Conservation (phyloP, 331 rosid genomes). For the Phaseolus coccineus region DNA sequence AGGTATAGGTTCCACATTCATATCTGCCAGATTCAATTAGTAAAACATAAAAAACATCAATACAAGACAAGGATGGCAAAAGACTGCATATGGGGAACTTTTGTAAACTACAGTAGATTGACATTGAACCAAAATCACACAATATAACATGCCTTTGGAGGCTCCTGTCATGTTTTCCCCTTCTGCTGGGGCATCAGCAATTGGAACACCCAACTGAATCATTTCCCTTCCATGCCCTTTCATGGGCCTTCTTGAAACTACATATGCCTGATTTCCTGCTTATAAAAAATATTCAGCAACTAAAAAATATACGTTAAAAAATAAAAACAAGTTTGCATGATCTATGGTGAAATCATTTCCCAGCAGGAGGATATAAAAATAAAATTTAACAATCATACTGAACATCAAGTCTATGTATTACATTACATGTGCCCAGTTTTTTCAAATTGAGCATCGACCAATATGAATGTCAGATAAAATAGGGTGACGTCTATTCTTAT, state of each 20-base stretch:
- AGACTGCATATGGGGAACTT: constrained; percentile 18
- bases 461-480: constrained; percentile 25
- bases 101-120: constrained; percentile 11
- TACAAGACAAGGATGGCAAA: constrained; percentile 8
- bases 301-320: background rate
- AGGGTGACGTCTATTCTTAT: background rate
- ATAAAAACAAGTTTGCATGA: background rate
- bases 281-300: constrained; percentile 32
- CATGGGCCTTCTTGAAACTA: constrained; percentile 80
- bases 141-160: constrained; percentile 65
- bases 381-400: background rate
- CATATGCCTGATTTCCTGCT: constrained; percentile 73
- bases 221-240: constrained; percentile 98
- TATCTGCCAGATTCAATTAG: constrained; percentile 68
- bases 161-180: constrained; percentile 68
- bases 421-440: constrained; percentile 4
- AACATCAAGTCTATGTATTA: background rate
- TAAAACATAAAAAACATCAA: constrained; percentile 33
- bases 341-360: background rate
- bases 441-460: constrained; percentile 13
- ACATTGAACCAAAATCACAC: constrained; percentile 26
- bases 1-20: constrained; percentile 81
- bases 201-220: constrained; percentile 89
- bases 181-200: constrained; percentile 77
- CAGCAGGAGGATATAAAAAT: background rate